Conservation (phyloP, 805 yeast genomes). For the Candida maris region DNA sequence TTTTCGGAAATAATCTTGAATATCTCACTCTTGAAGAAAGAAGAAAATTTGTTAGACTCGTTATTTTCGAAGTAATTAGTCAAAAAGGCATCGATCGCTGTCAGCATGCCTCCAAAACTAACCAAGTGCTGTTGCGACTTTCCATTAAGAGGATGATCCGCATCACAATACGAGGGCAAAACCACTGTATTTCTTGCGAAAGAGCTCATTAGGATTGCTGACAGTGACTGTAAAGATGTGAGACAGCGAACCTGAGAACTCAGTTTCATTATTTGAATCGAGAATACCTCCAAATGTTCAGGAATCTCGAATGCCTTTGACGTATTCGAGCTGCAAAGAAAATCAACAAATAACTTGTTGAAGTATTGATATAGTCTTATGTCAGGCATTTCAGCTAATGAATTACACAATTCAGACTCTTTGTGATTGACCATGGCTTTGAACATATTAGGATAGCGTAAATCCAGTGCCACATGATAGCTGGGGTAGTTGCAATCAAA, state of each 20-base stretch:
- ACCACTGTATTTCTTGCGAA: slow-evolving; percentile 4
- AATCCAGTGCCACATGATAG: slow-evolving; percentile 12
- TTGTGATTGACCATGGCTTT: slow-evolving; percentile 12
- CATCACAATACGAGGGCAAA: slow-evolving; percentile 5
- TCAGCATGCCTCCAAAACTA: slow-evolving; percentile 9
- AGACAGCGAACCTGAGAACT: slow-evolving; percentile 9
- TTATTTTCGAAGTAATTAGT: slow-evolving; percentile 9
- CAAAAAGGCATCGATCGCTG: slow-evolving; percentile 12
- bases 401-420: not conserved
- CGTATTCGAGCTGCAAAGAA: slow-evolving; percentile 15
- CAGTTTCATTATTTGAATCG: slow-evolving; percentile 14
- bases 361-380: slow-evolving; percentile 11
- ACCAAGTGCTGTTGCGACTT: slow-evolving; percentile 10
- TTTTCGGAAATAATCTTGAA: slow-evolving; percentile 13
- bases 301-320: slow-evolving; percentile 17
- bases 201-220: slow-evolving; percentile 17
- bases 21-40: slow-evolving; percentile 16
- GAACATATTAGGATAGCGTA: slow-evolving; percentile 20
- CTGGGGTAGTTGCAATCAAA: slow-evolving; percentile 16
- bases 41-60: slow-evolving; percentile 12
- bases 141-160: not conserved
- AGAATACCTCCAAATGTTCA: slow-evolving; percentile 17
- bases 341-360: slow-evolving; percentile 16
- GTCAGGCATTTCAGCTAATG: not conserved
- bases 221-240: slow-evolving; percentile 16